Conservation (phyloP, 2,329 filamentous ascomycete species). For the Fusarium sp. region DNA sequence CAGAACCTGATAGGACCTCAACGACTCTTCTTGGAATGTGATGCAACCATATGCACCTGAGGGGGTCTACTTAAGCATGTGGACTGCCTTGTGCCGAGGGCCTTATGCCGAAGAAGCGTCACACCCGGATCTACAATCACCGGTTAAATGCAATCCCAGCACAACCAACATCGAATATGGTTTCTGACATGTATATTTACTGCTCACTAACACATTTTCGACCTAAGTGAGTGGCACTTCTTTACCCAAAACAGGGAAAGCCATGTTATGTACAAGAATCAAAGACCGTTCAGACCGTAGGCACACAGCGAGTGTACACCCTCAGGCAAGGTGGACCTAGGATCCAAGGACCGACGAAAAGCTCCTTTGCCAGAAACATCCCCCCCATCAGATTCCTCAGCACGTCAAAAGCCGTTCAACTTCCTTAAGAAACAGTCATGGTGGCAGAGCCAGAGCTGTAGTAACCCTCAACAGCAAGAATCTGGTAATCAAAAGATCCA, state of each 20-base stretch:
- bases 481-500: constrained; percentile 64
- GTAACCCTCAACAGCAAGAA: constrained; percentile 67
- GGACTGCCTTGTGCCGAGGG: background rate
- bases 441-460: constrained; percentile 60
- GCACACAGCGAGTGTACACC: background rate
- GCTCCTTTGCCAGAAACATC: background rate
- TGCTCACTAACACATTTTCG: background rate
- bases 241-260: background rate
- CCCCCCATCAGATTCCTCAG: background rate
- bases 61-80: background rate
- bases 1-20: background rate
- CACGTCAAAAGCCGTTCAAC: background rate
- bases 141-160: background rate
- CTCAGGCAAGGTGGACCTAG: background rate
- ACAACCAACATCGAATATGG: background rate
- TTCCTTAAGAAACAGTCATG: constrained; percentile 55
- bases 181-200: background rate
- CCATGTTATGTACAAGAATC: background rate
- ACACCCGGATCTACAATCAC: background rate
- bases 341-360: background rate
- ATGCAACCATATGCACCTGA: background rate
- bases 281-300: background rate
- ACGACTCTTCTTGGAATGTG: background rate
- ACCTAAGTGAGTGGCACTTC: background rate
- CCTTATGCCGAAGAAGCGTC: background rate